phyloP scores from a whole-genome alignment of 176 grass and related monocot species.

The Alopecurus myosuroides region DNA sequence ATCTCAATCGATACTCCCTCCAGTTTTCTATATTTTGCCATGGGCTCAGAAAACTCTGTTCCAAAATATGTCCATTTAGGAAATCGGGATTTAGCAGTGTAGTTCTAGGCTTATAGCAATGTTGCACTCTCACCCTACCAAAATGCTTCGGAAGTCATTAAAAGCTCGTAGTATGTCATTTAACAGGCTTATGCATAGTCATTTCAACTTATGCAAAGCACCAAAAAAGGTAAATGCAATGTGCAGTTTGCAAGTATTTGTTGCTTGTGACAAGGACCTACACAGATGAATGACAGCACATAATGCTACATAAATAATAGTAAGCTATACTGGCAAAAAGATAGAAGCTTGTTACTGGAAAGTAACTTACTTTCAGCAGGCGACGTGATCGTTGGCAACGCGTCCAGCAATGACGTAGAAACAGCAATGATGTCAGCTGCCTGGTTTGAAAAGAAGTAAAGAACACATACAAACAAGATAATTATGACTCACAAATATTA shows the following conservation, averaged over 20 bases:
- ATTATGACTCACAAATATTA: conserved; percentile 10
- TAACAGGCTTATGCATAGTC: neutral
- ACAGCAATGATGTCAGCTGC: conserved; percentile 73
- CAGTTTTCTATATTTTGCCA: neutral
- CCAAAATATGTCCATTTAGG: neutral
- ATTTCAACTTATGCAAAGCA: neutral
- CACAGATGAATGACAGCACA: neutral
- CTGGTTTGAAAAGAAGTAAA: conserved; percentile 39
- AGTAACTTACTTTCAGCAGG: conserved; percentile 45
- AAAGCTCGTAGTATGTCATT: neutral
- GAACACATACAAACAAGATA: conserved; percentile 11
- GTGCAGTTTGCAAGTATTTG: neutral
- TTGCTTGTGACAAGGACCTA: neutral
- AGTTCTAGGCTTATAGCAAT: neutral
- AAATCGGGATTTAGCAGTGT: neutral
- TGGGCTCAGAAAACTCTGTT: neutral
- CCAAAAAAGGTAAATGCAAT: neutral
- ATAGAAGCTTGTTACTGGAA: neutral
- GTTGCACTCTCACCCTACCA: neutral
- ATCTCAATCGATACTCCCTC: neutral
- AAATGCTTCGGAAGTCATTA: neutral
- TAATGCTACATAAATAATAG: neutral
- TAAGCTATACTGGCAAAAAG: neutral
- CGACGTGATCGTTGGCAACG: conserved; percentile 46
- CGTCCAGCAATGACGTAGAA: conserved; percentile 69